phyloP scores from a whole-genome alignment of 257 asterid species.

The Solanum peruvianum region DNA sequence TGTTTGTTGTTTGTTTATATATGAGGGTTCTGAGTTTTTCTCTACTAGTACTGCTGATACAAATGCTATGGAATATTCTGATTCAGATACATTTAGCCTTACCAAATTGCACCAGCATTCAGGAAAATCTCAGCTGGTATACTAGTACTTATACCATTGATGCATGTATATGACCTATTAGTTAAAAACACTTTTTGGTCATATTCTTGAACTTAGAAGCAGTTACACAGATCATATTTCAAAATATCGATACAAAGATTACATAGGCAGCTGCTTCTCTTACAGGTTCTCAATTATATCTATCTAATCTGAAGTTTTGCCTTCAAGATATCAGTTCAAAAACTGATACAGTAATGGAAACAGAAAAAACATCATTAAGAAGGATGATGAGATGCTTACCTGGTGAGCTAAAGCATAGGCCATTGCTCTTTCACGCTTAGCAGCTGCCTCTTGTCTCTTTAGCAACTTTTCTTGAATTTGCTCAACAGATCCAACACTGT shows the following conservation, averaged over 20 bases:
- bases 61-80: not conserved
- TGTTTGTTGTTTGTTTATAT: not conserved
- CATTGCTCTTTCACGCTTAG: conserved; percentile 99
- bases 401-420: conserved; percentile 98
- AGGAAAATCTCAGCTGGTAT: not conserved
- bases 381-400: conserved; percentile 27
- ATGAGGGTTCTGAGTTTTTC: not conserved
- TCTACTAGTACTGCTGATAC: not conserved
- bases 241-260: not conserved
- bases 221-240: not conserved
- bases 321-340: not conserved
- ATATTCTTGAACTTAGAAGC: not conserved
- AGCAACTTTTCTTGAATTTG: conserved; percentile 85
- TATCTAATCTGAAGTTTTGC: not conserved
- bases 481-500: conserved; percentile 87
- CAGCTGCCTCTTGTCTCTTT: conserved; percentile 97
- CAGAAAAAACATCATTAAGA: not conserved
- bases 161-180: not conserved
- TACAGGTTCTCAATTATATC: not conserved
- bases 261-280: not conserved
- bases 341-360: not conserved
- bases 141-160: not conserved
- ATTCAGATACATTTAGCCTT: not conserved
- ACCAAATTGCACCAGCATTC: not conserved
- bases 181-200: not conserved